A percentile compares a stretch with the other conserved stretches of the same genome.
phyloP scores from a whole-genome alignment of 148 eudicot species.

The Agrostemma githago region DNA sequence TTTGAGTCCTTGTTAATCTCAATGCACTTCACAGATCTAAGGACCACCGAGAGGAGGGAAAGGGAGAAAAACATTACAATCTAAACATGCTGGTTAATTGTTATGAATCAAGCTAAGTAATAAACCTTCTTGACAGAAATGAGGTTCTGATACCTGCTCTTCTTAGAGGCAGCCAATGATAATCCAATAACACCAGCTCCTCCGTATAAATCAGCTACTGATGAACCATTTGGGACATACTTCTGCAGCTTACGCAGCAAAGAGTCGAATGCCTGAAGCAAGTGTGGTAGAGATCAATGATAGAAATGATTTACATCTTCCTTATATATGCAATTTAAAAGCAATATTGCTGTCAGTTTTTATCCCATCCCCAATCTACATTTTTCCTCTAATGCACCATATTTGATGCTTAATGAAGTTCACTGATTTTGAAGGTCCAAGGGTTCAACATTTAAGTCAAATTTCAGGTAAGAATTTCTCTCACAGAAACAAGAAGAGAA shows the following conservation, averaged over 20 bases:
- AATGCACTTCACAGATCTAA: slow-evolving; percentile 76
- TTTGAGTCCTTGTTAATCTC: slow-evolving; percentile 96
- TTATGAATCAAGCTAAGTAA: neutral
- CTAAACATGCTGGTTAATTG: neutral
- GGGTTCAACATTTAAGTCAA: neutral
- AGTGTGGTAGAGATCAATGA: neutral
- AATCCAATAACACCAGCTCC: slow-evolving; percentile 98
- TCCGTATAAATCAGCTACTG: slow-evolving; percentile 91
- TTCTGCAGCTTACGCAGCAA: slow-evolving; percentile 80
- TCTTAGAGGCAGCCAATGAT: slow-evolving; percentile 79
- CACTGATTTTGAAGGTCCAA: neutral
- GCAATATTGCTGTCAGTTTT: neutral
- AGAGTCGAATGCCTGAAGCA: slow-evolving; percentile 83
- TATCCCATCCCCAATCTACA: neutral
- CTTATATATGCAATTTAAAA: neutral
- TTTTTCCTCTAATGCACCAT: neutral
- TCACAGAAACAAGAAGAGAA: neutral
- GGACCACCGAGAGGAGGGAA: slow-evolving; percentile 8
- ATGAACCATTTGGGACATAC: slow-evolving; percentile 75
- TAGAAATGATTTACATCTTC: neutral
- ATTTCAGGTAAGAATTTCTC: neutral
- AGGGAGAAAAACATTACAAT: slow-evolving; percentile 8
- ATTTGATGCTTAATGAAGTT: slow-evolving; percentile 6
- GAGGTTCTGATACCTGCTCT: slow-evolving; percentile 57
- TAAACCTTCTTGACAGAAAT: neutral